Evolutionary conservation across 2,329 filamentous ascomycete genomes (phyloP), one percentile per base, ranked within the genome.

Genomic region (Ophiocordyceps robertsii): DNA sequence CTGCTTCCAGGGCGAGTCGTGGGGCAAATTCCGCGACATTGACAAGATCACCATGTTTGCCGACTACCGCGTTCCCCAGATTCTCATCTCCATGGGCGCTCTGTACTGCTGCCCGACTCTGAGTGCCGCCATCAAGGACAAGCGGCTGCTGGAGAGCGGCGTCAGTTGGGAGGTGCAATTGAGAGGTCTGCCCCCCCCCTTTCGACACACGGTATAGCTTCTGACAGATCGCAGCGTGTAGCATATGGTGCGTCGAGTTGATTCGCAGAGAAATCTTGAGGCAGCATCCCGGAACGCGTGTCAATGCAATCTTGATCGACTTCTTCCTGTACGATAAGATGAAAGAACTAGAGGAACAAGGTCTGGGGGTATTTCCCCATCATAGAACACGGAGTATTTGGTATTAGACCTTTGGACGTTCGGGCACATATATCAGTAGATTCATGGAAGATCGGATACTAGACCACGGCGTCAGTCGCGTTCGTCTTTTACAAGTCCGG

Each of bases 21-120:
- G 81, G 54, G 93, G 92, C 29, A 68, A 73, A 27, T 98, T 98
- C 61, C 58, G 77, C 44, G 92, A 98, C 57, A 95, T 98, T 53
- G 83, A 92, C 64, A 87, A 88, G 59, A 83, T 98, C 54, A 98
- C 92, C 46, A 96, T 96, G 82, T 98, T 98, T 67, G 89, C 92
- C 56, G 92, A 98, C 66, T 98, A 98, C 58, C 83, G 92, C 37
- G 82, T 98, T 42, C 93, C 93, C 13, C 92, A 98, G 64, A 92
- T 95, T 52, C 73, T 98, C 30, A 79, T 89, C 53, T 78, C 79
- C 10, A 69, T 96, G 37, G 84, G 85, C 16, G 90, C 88, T 44
- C 65, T 98, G 40, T 78, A 76, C 53, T 95, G 92, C 63, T 89
- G 84, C 49, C 92, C 92, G 0, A 73, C 80, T 1, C 66, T 98